These are phyloP conservation scores for Termitomyces sp. DNA, from an alignment of 768 basidiomycete species.

Conservation along the genomic window DNA sequence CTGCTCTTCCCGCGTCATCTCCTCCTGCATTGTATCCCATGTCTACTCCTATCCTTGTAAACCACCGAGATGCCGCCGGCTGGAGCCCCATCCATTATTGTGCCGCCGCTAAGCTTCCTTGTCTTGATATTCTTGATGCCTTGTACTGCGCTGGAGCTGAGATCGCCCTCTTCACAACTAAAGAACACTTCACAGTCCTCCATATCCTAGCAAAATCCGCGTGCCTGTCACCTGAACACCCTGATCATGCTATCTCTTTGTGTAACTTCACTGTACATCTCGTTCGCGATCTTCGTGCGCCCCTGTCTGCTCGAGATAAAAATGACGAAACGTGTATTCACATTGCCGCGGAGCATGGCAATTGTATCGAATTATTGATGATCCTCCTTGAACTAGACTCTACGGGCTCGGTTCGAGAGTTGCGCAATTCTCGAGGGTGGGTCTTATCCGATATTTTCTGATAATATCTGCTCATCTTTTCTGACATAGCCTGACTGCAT, in stretches of 20 bases:
- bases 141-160: constrained; percentile 77
- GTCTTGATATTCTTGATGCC: constrained; percentile 57
- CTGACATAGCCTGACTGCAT: constrained; percentile 51
- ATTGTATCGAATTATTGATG: constrained; percentile 54
- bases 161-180: constrained; percentile 58
- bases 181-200: constrained; percentile 61
- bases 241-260: constrained; percentile 32
- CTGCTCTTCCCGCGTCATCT: constrained; percentile 32
- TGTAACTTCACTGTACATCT: constrained; percentile 63
- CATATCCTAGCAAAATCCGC: constrained; percentile 54
- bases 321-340: constrained; percentile 76
- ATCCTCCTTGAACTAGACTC: constrained; percentile 64
- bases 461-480: constrained; percentile 8
- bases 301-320: constrained; percentile 58
- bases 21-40: constrained; percentile 35
- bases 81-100: constrained; percentile 76
- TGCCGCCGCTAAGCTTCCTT: constrained; percentile 48
- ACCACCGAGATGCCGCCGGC: constrained; percentile 58
- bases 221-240: constrained; percentile 24
- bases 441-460: constrained; percentile 18
- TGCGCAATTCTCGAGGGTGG: constrained; percentile 70
- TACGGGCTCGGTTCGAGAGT: constrained; percentile 45
- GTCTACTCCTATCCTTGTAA: constrained; percentile 55
- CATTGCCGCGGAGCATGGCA: constrained; percentile 70
- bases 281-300: constrained; percentile 62